Evolutionary conservation across 495 filamentous ascomycete species (phyloP), one percentile per base, ranked within the genome.

Genomic region (Bacidia rubella): DNA sequence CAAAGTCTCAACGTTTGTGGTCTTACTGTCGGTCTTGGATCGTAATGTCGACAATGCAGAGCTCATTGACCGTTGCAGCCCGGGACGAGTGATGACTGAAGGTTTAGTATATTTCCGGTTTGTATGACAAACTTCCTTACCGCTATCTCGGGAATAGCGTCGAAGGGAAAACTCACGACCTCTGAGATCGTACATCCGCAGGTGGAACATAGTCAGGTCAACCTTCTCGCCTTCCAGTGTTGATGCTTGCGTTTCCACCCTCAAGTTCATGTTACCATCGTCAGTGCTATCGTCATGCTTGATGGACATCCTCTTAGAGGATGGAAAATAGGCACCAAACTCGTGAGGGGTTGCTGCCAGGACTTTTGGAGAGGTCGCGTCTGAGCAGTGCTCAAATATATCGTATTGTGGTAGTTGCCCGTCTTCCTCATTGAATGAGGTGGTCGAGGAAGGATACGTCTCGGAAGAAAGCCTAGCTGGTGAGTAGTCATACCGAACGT

Each of bases 241-340:
- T 29, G 71, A 68, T 39, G 87, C 77, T 51, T 83, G 72, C 15
- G 88, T 88, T 63, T 96, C 89, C 47, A 98, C 75, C 40, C 90
- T 82, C 50, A 98, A 74, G 64, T 96, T 95, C 92, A 96, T 95
- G 73, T 97, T 95, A 19, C 92, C 90, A 65, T 98, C 92, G 17
- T 82, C 64, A 2, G 92, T 94, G 32, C 86, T 76, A 67, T 95
- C 88, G 61, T 98, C 92, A 60, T 98, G 92, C 41, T 84, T 80
- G 60, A 98, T 92, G 39, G 76, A 76, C 25, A 98, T 68, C 44
- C 83, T 77, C 58, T 86, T 78, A 26, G 81, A 73, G 10, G 90
- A 90, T 11, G 92, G 90, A 65, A 95, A 98, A 57, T 90, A 76
- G 54, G 81, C 75, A 35, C 85, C 85, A 63, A 98, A 98, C 49